Evolutionary conservation across 2,329 filamentous ascomycete genomes (phyloP).

Genomic region (Paecilomyces dactylethromorphus): DNA sequence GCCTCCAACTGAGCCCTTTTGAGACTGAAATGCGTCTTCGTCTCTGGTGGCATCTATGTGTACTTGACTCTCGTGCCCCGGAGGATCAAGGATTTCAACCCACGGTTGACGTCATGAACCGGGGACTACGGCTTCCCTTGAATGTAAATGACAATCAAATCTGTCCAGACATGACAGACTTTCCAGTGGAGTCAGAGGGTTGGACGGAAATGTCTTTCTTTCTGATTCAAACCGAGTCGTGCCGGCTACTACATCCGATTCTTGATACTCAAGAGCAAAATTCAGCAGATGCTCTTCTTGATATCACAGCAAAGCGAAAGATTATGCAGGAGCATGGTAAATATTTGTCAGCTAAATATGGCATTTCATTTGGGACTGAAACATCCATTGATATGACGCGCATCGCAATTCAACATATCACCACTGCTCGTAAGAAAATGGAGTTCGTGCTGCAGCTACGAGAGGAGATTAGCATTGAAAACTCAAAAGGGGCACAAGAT

Average conservation of each 20-base stretch:
- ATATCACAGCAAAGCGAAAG: conserved; percentile 3
- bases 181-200: conserved; percentile 7
- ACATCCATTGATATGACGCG: no score
- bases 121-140: conserved; percentile 23
- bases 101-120: conserved; percentile 49
- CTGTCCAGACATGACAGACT: conserved; percentile 6
- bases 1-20: conserved; percentile 47
- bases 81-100: conserved; percentile 57
- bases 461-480: conserved; percentile 8
- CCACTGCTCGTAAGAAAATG: conserved; percentile 10
- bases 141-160: conserved; percentile 32
- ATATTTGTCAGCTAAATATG: conserved; percentile 7
- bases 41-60: conserved; percentile 52
- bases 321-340: conserved; percentile 1
- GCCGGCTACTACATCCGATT: conserved; percentile 10
- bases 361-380: background rate
- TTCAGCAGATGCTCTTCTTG: conserved; percentile 4
- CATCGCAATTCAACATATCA: conserved; percentile 10
- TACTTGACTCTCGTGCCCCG: conserved; percentile 46
- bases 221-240: conserved; percentile 14
- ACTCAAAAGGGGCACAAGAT: conserved; percentile 1
- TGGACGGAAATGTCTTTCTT: conserved; percentile 14
- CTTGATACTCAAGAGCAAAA: conserved; percentile 5
- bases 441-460: conserved; percentile 10
- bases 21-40: conserved; percentile 55